Conservation (phyloP, 2,329 filamentous ascomycete genomes). For the Aspergillus pseudoviridinutans region DNA sequence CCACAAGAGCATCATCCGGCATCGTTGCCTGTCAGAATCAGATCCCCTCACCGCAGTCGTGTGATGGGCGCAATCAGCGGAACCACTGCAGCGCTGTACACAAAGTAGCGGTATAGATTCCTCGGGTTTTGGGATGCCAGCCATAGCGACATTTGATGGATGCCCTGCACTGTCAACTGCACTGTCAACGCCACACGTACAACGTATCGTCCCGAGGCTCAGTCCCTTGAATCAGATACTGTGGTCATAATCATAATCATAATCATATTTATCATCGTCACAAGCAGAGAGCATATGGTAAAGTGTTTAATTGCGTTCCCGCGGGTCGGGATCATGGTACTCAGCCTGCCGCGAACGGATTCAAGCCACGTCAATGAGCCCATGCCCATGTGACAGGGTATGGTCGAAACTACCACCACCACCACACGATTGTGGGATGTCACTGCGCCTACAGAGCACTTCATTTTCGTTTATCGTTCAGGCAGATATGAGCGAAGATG, state of each 20-base stretch:
- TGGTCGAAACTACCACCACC: not conserved
- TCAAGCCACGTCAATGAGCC: slow-evolving; percentile 16
- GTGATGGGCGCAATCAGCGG: slow-evolving; percentile 14
- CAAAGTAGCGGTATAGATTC: slow-evolving; percentile 18
- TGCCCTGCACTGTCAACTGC: not conserved
- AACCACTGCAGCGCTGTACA: not conserved
- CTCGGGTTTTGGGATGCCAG: slow-evolving; percentile 1
- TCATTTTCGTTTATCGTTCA: not conserved
- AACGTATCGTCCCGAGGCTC: not conserved
- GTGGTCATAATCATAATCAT: not conserved
- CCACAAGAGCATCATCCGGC: slow-evolving; percentile 2
- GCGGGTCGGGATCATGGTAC: slow-evolving; percentile 9
- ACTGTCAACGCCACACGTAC: not conserved
- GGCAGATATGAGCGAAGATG: not conserved
- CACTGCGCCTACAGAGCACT: not conserved
- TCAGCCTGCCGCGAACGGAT: slow-evolving; percentile 10
- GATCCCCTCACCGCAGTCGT: slow-evolving; percentile 11
- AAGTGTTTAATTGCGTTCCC: slow-evolving; percentile 5
- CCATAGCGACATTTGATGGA: not conserved
- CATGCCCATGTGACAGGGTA: slow-evolving; percentile 13
- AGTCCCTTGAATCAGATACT: not conserved
- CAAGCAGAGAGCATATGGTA: slow-evolving; percentile 6
- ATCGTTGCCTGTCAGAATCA: slow-evolving; percentile 4
- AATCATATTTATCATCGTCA: slow-evolving; percentile 2
- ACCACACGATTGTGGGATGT: not conserved